Percentiles rank a stretch among this genome's conserved stretches.
These are phyloP conservation scores for Eustoma russellianum DNA, from an alignment of 257 asterid species.

Conservation along the genomic window DNA sequence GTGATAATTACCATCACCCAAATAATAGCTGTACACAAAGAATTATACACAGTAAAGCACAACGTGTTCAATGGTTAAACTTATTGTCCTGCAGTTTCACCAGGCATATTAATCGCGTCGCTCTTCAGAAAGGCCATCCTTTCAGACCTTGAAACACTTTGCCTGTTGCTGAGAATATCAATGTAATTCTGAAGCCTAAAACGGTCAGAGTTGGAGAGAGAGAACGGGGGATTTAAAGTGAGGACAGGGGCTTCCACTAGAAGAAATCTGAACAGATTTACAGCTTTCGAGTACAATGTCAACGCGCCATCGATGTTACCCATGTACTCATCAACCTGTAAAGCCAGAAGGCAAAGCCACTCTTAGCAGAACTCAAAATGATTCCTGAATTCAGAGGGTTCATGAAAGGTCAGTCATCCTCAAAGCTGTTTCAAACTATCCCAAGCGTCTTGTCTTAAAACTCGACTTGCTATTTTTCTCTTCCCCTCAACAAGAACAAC, in stretches of 20 bases:
- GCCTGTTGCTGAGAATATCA: constrained; percentile 52
- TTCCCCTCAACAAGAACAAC: no score
- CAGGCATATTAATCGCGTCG: constrained; percentile 32
- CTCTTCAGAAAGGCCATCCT: constrained; percentile 50
- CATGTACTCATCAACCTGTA: constrained; percentile 79
- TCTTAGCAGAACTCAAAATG: no score
- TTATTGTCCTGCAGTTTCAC: constrained; percentile 8
- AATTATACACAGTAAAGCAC: constrained; percentile 7
- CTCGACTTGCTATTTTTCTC: no score
- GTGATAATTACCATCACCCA: constrained; percentile 2
- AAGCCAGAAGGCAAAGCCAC: constrained; percentile 2
- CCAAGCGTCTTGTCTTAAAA: no score
- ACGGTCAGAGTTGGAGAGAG: constrained; percentile 65
- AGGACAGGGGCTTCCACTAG: constrained; percentile 73
- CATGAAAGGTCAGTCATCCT: neutral
- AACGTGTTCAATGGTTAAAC: neutral
- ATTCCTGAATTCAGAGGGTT: neutral
- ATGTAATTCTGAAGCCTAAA: constrained; percentile 60
- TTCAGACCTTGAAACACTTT: constrained; percentile 51
- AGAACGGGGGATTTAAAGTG: constrained; percentile 70
- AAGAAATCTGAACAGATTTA: constrained; percentile 38
- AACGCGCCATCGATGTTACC: constrained; percentile 46
- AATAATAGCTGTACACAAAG: constrained; percentile 24
- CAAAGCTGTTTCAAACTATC: no score
- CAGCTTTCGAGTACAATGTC: constrained; percentile 56